Evolutionary conservation across 164 flowering plant genomes (phyloP), one percentile per base, ranked within the genome.

Genomic region (Dillenia suffruticosa): DNA sequence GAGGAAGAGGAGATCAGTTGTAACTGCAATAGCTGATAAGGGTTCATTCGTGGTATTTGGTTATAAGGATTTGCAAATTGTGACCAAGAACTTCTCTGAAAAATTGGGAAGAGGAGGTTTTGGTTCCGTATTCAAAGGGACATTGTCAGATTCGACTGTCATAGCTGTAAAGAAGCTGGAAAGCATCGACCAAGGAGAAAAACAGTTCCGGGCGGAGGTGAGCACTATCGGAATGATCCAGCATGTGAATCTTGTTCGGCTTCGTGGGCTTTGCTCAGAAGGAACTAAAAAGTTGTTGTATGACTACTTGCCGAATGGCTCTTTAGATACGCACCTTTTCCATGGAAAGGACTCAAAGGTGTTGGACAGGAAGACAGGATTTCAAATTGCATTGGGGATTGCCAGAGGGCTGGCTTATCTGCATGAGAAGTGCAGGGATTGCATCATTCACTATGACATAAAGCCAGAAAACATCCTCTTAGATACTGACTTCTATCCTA

Each of bases 401-500:
- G 81, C 79, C 0, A 66, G 81, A 69, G 79, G 81, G 2, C 57
- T 77, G 62, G 22, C 59, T 17, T 77, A 77, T 65, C 76, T 75
- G 15, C 79, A 77, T 24, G 76, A 77, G 68, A 72, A 77, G 56
- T 77, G 81, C 66, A 59, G 40, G 40, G 40, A 32, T 32, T 32
- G 40, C 40, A 32, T 32, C 40, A 32, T 32, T 4, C 40, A 32
- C 7, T 32, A 7, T 32, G 40, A 32, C 40, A 32, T 32, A 32
- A 32, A 32, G 40, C 40, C 40, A 32, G 40, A 5, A 32, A 32
- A 32, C 7, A 32, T 32, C 5, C 40, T 32, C 40, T 32, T 32
- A 5, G 40, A 32, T 32, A 7, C 68, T 55, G 65, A 77, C 3
- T 55, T 70, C n/a, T 64, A 73, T 47, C 75, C 80, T 7, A 73